Percentiles rank a stretch among this genome's conserved stretches.
Evolutionary conservation across 306 rosid species (phyloP).

Genomic region (Argentina anserina): DNA sequence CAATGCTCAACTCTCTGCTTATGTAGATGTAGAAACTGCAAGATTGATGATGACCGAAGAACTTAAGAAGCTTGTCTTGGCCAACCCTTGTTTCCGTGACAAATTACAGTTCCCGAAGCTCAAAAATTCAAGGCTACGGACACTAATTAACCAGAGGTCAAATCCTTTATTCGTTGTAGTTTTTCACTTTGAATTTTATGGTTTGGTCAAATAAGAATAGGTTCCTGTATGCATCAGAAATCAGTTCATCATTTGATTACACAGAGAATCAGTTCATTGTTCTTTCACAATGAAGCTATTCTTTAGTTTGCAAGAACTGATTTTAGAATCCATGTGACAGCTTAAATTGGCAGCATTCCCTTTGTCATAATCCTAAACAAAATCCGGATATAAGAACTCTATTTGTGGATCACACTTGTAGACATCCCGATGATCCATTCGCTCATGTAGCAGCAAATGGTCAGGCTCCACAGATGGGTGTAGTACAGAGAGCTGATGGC

Average conservation of each 20-base stretch:
- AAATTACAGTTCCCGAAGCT: constrained; percentile 35
- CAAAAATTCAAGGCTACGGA: constrained; percentile 33
- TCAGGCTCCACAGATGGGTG: constrained; percentile 59
- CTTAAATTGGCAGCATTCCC: constrained; percentile 98
- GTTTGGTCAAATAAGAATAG: neutral
- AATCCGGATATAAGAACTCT: constrained; percentile 93
- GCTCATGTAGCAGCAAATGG: constrained; percentile 66
- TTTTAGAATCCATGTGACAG: constrained; percentile 43
- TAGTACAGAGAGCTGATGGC: constrained; percentile 67
- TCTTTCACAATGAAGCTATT: neutral
- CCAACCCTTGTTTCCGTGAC: constrained; percentile 36
- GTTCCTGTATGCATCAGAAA: neutral
- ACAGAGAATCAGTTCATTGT: neutral
- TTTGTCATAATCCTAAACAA: constrained; percentile 71
- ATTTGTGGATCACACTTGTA: constrained; percentile 84
- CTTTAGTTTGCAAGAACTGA: constrained; percentile 17
- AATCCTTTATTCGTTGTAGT: neutral
- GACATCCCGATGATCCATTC: constrained; percentile 73
- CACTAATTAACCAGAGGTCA: constrained; percentile 48
- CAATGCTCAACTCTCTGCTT: constrained; percentile 29
- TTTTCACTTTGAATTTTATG: neutral
- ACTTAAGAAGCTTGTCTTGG: constrained; percentile 49
- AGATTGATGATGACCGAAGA: constrained; percentile 31
- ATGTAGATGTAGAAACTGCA: constrained; percentile 33
- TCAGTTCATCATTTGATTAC: too few species aligned